phyloP scores from a whole-genome alignment of 2,329 filamentous ascomycete species.

The Apiospora malaysiana region DNA sequence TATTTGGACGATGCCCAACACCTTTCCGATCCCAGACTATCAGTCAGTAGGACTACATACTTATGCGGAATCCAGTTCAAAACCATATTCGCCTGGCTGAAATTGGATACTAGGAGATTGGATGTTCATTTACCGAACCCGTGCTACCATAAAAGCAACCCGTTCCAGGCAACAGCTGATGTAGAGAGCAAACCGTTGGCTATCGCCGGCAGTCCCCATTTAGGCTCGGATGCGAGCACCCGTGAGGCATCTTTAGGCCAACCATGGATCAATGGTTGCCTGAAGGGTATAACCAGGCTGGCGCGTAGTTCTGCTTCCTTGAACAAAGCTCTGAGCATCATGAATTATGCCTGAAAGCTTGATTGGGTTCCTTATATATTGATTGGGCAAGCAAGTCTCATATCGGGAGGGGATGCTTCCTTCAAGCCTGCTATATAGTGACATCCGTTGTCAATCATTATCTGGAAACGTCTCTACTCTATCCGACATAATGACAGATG shows the following conservation, averaged over 20 bases:
- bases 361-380: background rate
- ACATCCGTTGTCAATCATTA: background rate
- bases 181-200: background rate
- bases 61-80: too few relatives aligned
- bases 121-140: background rate
- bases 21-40: background rate
- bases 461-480: background rate
- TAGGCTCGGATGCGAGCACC: background rate
- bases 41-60: too few relatives aligned
- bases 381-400: background rate
- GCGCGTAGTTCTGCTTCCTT: background rate
- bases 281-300: background rate
- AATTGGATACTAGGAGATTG: background rate
- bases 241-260: background rate
- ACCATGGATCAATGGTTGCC: background rate
- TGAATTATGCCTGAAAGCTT: background rate
- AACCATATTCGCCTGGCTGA: background rate
- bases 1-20: background rate
- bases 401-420: background rate
- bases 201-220: background rate
- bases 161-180: background rate
- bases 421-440: background rate
- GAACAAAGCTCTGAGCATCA: background rate
- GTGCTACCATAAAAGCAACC: background rate
- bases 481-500: background rate